Base-by-base conservation (phyloP, 2,329 filamentous ascomycete species). In the Geosmithia flava region DNA sequence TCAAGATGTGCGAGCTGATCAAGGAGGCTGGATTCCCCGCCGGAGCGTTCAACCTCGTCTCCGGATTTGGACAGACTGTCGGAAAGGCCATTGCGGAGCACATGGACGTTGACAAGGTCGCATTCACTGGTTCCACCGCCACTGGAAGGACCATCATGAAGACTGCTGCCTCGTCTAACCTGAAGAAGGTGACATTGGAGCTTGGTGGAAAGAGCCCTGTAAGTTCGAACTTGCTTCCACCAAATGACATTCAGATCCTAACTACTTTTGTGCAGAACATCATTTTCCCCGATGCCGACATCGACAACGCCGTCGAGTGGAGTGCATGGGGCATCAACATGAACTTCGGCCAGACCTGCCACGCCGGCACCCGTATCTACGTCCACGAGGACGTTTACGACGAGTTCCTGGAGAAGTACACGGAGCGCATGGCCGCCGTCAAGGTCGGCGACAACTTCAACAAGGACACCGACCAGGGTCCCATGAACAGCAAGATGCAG, bases 121-220 rank as follows among this genome's bases (percentile, higher is more conserved):
- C 74, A 49, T 85, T 85, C 64, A 85, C 81, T 0, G 82, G 81
- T n/a, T 80, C 83, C 52, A 80, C 83, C 10, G 64, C 70, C 15
- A 85, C 81, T 0, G 81, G 81, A 15, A 68, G 71, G 55, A 81
- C 79, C 54, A 80, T 86, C 17, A 79, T 81, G 20, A 70, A 71
- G 17, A 68, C 74, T 63, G 68, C 74, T 42, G 82, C 68, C 1
- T 60, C 58, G 50, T 62, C 59, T 43, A 70, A 68, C 48, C 54
- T 71, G 49, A 72, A 72, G 59, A 63, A 66, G 29, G 64, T 70
- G 37, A 68, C 67, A 2, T 59, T 72, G 2, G 68, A 72, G 54
- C 60, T 70, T 7, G 68, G 69, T 43, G 70, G 69, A 37, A 72
- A 71, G 56, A 64, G 61, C 7, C 68, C 68, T 20, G 45, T 47